A percentile compares a stretch with the other conserved stretches of the same genome.
phyloP scores from a whole-genome alignment of 2,329 filamentous ascomycete species.

The Lachnellula willkommii region DNA sequence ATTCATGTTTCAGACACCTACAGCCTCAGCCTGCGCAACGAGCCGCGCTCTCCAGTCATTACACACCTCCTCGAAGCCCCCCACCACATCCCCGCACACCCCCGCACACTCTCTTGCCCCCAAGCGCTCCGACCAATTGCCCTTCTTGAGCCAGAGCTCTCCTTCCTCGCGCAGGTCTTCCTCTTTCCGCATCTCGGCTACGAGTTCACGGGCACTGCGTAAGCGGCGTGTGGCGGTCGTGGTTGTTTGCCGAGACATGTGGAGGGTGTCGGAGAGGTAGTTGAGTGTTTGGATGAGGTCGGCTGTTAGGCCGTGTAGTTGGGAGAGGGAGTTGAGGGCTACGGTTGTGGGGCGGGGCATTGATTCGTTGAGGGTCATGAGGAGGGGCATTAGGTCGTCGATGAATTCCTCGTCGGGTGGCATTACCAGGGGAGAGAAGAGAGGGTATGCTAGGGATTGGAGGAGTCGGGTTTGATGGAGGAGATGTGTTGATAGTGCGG shows the following conservation, averaged over 20 bases:
- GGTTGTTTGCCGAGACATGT: conserved; percentile 88
- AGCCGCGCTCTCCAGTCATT: conserved; percentile 75
- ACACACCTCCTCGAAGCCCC: conserved; percentile 88
- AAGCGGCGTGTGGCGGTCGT: conserved; percentile 74
- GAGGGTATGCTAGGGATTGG: conserved; percentile 64
- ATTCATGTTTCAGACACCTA: conserved; percentile 8
- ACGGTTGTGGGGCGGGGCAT: conserved; percentile 61
- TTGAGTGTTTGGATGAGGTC: conserved; percentile 76
- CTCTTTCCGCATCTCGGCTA: conserved; percentile 78
- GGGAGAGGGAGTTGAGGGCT: conserved; percentile 60
- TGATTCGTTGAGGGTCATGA: conserved; percentile 57
- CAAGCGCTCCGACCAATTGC: conserved; percentile 77
- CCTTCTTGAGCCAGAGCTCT: conserved; percentile 71
- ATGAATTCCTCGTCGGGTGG: conserved; percentile 60
- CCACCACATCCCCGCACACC: conserved; percentile 82
- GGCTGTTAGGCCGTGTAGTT: conserved; percentile 63
- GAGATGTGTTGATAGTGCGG: conserved; percentile 68
- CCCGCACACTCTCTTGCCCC: conserved; percentile 72
- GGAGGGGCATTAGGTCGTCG: conserved; percentile 63
- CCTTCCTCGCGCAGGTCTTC: conserved; percentile 79
- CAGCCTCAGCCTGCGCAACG: conserved; percentile 48
- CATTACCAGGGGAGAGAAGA: conserved; percentile 63
- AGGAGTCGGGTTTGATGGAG: conserved; percentile 70
- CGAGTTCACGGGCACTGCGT: conserved; percentile 75
- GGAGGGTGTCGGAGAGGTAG: conserved; percentile 82